phyloP scores from a whole-genome alignment of 208 protist genomes.

The Trypanosoma rangeli region DNA sequence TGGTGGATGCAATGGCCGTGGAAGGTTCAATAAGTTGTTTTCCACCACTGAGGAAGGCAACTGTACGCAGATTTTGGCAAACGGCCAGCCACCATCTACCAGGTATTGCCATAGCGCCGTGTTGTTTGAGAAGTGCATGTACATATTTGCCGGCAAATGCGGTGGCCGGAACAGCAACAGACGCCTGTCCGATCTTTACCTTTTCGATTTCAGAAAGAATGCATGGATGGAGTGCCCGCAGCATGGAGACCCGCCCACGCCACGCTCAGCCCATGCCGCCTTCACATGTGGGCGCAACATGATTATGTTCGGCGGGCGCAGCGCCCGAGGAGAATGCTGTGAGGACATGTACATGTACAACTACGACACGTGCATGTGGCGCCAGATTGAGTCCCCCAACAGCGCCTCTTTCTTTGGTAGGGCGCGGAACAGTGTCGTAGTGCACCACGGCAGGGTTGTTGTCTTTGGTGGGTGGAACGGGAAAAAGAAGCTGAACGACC shows the following conservation, averaged over 20 bases:
- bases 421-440: conserved; percentile 83
- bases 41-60: conserved; percentile 59
- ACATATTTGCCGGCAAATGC: conserved; percentile 90
- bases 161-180: conserved; percentile 88
- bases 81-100: conserved; percentile 38
- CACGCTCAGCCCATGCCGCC: conserved; percentile 82
- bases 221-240: conserved; percentile 57
- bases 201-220: conserved; percentile 35
- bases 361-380: conserved; percentile 80
- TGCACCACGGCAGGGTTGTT: conserved; percentile 80
- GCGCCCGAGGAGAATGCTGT: conserved; percentile 74
- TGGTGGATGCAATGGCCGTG: conserved; percentile 84
- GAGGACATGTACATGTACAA: conserved; percentile 84
- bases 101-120: conserved; percentile 89
- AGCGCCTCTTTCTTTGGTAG: conserved; percentile 53
- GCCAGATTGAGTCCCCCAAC: conserved; percentile 41
- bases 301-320: conserved; percentile 88
- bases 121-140: conserved; percentile 73
- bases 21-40: conserved; percentile 86
- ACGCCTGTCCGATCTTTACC: conserved; percentile 72
- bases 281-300: conserved; percentile 83
- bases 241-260: conserved; percentile 45
- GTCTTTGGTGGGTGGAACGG: conserved; percentile 90
- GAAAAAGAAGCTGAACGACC: conserved; percentile 86
- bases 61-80: conserved; percentile 29